phyloP scores from a whole-genome alignment of 805 yeast species.

The Candida ficus region DNA sequence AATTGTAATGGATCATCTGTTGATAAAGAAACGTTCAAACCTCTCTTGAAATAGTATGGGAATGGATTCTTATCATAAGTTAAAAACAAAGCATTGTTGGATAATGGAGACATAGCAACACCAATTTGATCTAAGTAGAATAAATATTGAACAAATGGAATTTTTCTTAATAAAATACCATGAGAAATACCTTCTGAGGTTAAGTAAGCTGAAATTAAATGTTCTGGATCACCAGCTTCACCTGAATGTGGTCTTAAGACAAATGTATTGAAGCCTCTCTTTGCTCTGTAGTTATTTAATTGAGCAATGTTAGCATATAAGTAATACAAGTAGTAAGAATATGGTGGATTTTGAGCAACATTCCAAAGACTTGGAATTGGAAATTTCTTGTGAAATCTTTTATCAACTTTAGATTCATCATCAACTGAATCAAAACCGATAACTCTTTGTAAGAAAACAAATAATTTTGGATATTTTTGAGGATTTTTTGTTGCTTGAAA shows the following conservation, averaged over 20 bases:
- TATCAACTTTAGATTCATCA: conserved; percentile 91
- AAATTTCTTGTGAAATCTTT: conserved; percentile 72
- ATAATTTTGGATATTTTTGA: conserved; percentile 80
- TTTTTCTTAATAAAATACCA: conserved; percentile 87
- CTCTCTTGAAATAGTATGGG: conserved; percentile 83
- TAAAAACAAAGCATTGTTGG: conserved; percentile 92
- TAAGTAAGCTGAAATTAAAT: conserved; percentile 82
- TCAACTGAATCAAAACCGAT: conserved; percentile 98
- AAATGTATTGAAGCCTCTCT: conserved; percentile 77
- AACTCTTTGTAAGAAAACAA: conserved; percentile 84
- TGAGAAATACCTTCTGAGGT: conserved; percentile 92
- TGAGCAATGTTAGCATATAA: conserved; percentile 82
- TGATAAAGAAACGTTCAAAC: conserved; percentile 88
- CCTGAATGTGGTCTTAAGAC: conserved; percentile 98
- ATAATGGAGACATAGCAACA: conserved; percentile 96
- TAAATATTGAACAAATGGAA: conserved; percentile 91
- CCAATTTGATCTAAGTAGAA: conserved; percentile 94
- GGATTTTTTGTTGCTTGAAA: conserved; percentile 90
- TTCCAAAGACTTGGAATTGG: conserved; percentile 89
- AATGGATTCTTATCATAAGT: conserved; percentile 98
- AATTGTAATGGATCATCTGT: conserved; percentile 98
- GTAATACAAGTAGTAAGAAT: conserved; percentile 90
- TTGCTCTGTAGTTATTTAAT: conserved; percentile 76
- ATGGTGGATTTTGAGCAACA: conserved; percentile 83
- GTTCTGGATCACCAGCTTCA: conserved; percentile 99